Evolutionary conservation across 192 early-diverging fungal species (phyloP), one percentile per base, ranked within the genome.

Genomic region (Rhizophlyctis rosea): DNA sequence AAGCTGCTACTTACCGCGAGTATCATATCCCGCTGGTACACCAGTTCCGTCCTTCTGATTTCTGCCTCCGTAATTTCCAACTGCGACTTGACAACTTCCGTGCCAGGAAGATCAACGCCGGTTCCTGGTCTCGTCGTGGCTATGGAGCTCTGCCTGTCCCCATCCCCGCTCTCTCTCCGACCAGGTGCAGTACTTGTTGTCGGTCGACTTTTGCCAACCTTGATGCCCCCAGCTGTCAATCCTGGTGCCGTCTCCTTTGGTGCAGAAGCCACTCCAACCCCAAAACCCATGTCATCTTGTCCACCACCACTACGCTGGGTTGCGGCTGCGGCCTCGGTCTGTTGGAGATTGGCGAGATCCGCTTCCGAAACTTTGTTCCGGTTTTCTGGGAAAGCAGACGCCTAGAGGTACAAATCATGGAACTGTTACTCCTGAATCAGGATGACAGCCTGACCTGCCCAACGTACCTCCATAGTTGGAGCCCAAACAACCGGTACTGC

Each of bases 321-420:
- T 18, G 63, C 62, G 23, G 70, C 67, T 34, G 57, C 53, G 18
- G 58, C 48, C 31, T 83, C 75, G 18, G 78, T 68, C 21, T 66
- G 51, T 39, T 76, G 56, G 32, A 79, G 57, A 34, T 70, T 54
- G 28, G 57, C 60, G 35, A 85, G 77, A 63, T 85, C 84, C 0
- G 61, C 76, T 7, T 72, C 50, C 2, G 64, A 78, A 13, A 86
- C 80, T 7, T 53, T 62, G 61, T 69, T 74, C 14, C 82, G 61
- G 23, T 69, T 61, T 67, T 86, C 82, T 11, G 84, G 84, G 44
- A 69, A 82, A 24, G 68, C 71, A 16, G 61, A 39, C 18, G 39
- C 27, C 62, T 80, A 21, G 11, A 0, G 47, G 49, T 28, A 18
- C 24, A 54, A 61, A n/a, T n/a, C 28, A 23, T 27, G 47, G 25